Conservation (phyloP, 345 rosid genomes). For the Moricandia arvensis region DNA sequence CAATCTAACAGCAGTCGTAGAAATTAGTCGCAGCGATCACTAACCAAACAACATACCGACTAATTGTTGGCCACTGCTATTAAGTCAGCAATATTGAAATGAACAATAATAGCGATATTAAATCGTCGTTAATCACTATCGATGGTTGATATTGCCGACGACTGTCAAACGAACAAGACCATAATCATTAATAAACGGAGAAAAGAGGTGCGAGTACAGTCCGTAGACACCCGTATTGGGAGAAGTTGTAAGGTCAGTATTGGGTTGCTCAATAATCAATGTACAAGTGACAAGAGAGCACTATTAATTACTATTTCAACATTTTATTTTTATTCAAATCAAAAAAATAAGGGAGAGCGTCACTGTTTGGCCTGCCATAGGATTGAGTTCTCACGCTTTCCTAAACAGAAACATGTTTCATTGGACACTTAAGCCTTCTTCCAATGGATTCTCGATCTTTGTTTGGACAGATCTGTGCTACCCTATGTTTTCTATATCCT, state of each 20-base stretch:
- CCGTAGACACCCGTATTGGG: constrained; percentile 32
- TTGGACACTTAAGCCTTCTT: constrained; percentile 27
- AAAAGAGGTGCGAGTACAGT: constrained; percentile 9
- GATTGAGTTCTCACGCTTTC: constrained; percentile 24
- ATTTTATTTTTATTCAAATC: background rate
- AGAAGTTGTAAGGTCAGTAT: constrained; percentile 8
- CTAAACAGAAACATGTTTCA: constrained; percentile 33
- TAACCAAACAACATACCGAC: no score
- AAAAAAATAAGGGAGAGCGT: background rate
- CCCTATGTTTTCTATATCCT: constrained; percentile 21
- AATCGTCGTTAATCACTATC: no score
- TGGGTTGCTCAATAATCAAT: constrained; percentile 28
- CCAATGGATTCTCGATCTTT: constrained; percentile 28
- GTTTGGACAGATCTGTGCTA: constrained; percentile 35
- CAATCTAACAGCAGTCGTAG: no score
- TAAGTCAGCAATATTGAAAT: no score
- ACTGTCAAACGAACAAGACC: no score
- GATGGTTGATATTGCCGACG: no score
- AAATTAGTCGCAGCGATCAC: no score
- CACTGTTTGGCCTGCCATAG: constrained; percentile 21
- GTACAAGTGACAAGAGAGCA: constrained; percentile 30
- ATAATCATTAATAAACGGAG: background rate
- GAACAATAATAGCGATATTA: no score
- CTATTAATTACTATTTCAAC: background rate
- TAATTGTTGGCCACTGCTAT: no score